Evolutionary conservation across 1,139 yeast genomes (phyloP).

Genomic region (Taiozyma sp.): DNA sequence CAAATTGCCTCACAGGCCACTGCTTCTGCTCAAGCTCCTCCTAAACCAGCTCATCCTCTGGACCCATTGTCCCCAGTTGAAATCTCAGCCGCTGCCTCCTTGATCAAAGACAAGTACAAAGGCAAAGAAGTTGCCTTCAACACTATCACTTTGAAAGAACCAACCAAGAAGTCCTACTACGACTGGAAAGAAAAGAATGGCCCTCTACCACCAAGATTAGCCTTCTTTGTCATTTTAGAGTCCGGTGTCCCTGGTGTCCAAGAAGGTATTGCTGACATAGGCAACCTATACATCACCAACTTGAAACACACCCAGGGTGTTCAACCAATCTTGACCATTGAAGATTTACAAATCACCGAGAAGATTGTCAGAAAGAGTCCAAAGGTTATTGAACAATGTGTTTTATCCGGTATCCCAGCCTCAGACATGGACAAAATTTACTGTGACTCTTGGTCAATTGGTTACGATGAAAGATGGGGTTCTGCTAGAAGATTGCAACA

Average conservation of each 20-base stretch:
- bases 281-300: slow-evolving; percentile 40
- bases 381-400: slow-evolving; percentile 68
- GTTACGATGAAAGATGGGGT: slow-evolving; percentile 83
- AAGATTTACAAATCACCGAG: slow-evolving; percentile 62
- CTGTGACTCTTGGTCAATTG: slow-evolving; percentile 86
- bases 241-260: slow-evolving; percentile 55
- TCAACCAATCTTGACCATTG: slow-evolving; percentile 73
- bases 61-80: slow-evolving; percentile 67
- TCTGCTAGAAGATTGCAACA: slow-evolving; percentile 72
- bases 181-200: slow-evolving; percentile 63
- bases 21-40: slow-evolving; percentile 49
- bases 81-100: slow-evolving; percentile 38
- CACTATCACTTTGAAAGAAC: slow-evolving; percentile 69
- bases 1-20: slow-evolving; percentile 64
- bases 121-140: slow-evolving; percentile 54
- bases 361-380: slow-evolving; percentile 64
- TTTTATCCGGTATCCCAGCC: slow-evolving; percentile 60
- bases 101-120: slow-evolving; percentile 42
- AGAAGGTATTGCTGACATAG: slow-evolving; percentile 65
- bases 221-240: slow-evolving; percentile 61
- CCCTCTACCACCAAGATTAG: slow-evolving; percentile 63
- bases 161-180: slow-evolving; percentile 55
- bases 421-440: slow-evolving; percentile 65
- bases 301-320: slow-evolving; percentile 51
- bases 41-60: slow-evolving; percentile 60